Conservation (phyloP, 768 basidiomycete genomes). For the Chiua virens region DNA sequence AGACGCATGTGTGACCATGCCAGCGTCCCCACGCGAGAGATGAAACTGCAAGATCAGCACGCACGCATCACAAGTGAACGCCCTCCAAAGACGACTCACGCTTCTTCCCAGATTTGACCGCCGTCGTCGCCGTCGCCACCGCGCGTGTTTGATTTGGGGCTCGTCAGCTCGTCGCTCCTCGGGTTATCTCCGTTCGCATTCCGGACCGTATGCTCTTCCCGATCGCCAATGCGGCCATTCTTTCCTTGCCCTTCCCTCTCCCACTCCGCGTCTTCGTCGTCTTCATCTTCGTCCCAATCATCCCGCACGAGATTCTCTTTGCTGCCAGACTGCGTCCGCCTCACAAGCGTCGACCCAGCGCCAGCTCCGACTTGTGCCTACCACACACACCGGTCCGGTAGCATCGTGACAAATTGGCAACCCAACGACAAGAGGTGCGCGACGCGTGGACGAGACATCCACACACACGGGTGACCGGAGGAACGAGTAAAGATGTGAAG, state of each 20-base stretch:
- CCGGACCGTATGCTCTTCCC: background rate
- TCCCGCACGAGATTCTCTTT: conserved; percentile 35
- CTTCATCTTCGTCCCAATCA: conserved; percentile 62
- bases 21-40: too few relatives aligned
- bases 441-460: background rate
- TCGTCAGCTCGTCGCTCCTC: background rate
- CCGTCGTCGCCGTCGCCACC: conserved; percentile 34
- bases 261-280: conserved; percentile 24
- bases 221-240: background rate
- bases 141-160: too few relatives aligned
- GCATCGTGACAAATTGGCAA: background rate
- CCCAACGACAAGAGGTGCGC: too few relatives aligned
- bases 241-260: background rate
- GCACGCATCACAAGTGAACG: background rate
- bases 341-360: background rate
- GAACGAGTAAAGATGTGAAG: background rate
- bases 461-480: too few relatives aligned
- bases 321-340: background rate
- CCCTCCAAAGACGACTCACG: conserved; percentile 45
- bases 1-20: background rate
- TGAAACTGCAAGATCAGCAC: conserved; percentile 14
- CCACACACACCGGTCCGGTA: background rate
- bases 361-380: background rate
- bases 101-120: conserved; percentile 64
- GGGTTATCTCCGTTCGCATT: background rate